These are phyloP conservation scores for Beauveria sp. DNA, from an alignment of 2,329 filamentous ascomycete genomes.

Conservation along the genomic window DNA sequence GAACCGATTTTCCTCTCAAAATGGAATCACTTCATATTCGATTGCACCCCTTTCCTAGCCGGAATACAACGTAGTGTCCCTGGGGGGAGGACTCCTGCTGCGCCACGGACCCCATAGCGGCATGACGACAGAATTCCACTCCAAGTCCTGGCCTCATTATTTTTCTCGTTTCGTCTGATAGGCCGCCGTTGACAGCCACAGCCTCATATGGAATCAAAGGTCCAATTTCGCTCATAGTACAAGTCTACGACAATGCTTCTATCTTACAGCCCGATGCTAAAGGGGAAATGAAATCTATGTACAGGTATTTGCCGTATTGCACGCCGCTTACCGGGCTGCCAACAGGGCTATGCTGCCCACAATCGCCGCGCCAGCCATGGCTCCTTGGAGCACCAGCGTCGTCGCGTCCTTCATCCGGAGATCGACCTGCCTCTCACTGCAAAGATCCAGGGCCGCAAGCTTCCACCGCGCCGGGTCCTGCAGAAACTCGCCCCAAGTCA, in stretches of 20 bases:
- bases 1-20: neutral
- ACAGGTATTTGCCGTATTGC: neutral
- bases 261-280: neutral
- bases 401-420: constrained; percentile 64
- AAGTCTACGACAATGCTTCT: constrained; percentile 2
- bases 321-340: constrained; percentile 25
- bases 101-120: neutral
- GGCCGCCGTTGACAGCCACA: neutral
- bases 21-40: neutral
- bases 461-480: constrained; percentile 38
- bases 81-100: neutral
- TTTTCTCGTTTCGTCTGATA: neutral
- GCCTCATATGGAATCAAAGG: neutral
- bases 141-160: neutral
- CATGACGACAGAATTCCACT: neutral
- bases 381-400: constrained; percentile 60
- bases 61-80: neutral
- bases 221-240: constrained; percentile 5
- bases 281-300: neutral
- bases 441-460: constrained; percentile 47
- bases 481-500: constrained; percentile 37
- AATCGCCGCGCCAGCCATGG: constrained; percentile 55
- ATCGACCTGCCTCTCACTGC: constrained; percentile 56
- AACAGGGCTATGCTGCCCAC: constrained; percentile 47
- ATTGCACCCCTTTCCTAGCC: neutral